A percentile compares a stretch with the other conserved stretches of the same genome.
Evolutionary conservation across 2,329 filamentous ascomycete species (phyloP).

Genomic region (Didymosphaeria variabile): DNA sequence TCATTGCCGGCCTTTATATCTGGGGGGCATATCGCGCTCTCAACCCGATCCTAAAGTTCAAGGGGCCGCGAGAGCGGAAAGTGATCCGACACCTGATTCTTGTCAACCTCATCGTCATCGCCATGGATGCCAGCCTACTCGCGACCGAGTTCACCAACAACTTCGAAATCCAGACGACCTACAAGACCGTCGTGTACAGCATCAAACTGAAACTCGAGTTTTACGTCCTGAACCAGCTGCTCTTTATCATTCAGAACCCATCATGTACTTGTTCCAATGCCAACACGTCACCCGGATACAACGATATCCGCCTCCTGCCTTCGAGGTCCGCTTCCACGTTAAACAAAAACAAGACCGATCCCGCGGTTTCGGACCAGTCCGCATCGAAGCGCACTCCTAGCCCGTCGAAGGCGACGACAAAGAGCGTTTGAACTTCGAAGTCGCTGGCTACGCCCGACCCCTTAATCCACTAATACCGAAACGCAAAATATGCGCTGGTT

Average conservation of each 20-base stretch:
- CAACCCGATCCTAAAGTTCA: constrained; percentile 42
- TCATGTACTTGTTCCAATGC: background rate
- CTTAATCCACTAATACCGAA: background rate
- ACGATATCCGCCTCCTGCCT: constrained; percentile 1
- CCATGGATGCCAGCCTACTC: constrained; percentile 47
- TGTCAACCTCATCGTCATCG: constrained; percentile 48
- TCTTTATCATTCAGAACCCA: constrained; percentile 12
- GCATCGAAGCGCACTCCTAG: background rate
- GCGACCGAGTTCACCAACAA: constrained; percentile 47
- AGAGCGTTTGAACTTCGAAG: background rate
- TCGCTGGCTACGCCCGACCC: background rate
- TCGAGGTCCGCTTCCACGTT: constrained; percentile 1
- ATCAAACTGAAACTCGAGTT: constrained; percentile 61
- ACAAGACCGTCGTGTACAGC: constrained; percentile 50
- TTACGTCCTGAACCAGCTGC: constrained; percentile 54
- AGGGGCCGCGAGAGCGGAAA: constrained; percentile 8
- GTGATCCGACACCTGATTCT: constrained; percentile 32
- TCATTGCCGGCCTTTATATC: constrained; percentile 58
- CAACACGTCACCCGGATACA: background rate
- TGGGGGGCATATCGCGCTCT: constrained; percentile 56
- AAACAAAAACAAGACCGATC: background rate
- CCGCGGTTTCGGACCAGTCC: background rate
- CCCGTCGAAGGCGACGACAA: background rate
- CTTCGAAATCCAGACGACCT: constrained; percentile 48
- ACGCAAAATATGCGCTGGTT: background rate